Conservation (phyloP, 2,329 filamentous ascomycete genomes). For the Plenodomus biglobosus region DNA sequence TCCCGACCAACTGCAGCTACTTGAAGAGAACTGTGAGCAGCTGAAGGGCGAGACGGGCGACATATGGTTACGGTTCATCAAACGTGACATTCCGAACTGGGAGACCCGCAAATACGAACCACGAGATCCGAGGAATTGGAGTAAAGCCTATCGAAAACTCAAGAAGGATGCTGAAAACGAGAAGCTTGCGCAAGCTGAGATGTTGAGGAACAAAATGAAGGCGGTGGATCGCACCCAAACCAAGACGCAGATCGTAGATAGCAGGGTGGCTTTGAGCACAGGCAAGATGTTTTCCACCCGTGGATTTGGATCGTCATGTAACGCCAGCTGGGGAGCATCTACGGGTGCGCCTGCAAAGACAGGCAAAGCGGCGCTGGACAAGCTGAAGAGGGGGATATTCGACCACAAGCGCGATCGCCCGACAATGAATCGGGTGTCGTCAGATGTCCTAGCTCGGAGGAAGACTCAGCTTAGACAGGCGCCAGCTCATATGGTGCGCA, state of each 20-base stretch:
- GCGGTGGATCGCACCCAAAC: constrained; percentile 33
- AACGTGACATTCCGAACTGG: constrained; percentile 71
- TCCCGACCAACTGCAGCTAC: constrained; percentile 68
- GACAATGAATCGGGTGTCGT: constrained; percentile 30
- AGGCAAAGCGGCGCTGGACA: constrained; percentile 41
- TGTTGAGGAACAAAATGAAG: constrained; percentile 35
- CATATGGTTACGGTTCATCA: constrained; percentile 79
- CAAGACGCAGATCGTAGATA: constrained; percentile 37
- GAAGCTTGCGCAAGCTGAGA: constrained; percentile 35
- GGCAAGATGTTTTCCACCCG: constrained; percentile 19
- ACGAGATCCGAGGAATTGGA: constrained; percentile 68
- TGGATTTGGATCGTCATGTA: constrained; percentile 8
- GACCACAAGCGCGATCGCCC: constrained; percentile 38
- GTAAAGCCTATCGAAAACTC: constrained; percentile 67
- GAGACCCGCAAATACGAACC: constrained; percentile 66
- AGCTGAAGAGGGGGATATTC: constrained; percentile 37
- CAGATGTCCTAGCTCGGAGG: constrained; percentile 31
- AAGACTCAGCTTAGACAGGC: constrained; percentile 27
- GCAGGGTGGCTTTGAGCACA: constrained; percentile 22
- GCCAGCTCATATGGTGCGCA: constrained; percentile 35
- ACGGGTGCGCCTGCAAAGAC: constrained; percentile 35
- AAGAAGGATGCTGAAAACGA: constrained; percentile 45
- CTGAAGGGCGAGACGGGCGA: constrained; percentile 69
- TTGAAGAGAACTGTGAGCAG: constrained; percentile 78
- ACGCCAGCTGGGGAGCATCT: constrained; percentile 24